Conservation (phyloP, 2,329 filamentous ascomycete genomes). For the Cladophialophora exuberans region DNA sequence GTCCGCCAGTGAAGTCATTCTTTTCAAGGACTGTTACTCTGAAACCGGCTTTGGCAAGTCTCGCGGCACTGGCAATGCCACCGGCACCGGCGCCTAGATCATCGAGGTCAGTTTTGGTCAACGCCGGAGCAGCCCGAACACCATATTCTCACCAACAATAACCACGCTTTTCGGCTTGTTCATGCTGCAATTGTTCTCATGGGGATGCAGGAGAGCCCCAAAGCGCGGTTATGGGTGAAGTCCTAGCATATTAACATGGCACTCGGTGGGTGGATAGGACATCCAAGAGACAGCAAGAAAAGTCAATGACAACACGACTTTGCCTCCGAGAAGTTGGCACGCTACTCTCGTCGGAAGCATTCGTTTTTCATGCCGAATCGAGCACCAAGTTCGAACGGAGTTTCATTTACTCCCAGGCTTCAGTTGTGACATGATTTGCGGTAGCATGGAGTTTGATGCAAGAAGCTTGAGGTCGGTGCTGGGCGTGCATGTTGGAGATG, state of each 20-base stretch:
- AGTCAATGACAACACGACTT: constrained; percentile 34
- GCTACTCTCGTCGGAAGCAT: not conserved
- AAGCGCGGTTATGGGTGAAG: not conserved
- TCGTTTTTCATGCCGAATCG: not conserved
- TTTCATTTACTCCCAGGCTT: too few species aligned
- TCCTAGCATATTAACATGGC: constrained; percentile 19
- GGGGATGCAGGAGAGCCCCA: not conserved
- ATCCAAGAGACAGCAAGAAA: constrained; percentile 12
- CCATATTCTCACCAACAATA: constrained; percentile 52
- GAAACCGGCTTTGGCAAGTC: constrained; percentile 71
- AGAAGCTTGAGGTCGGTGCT: too few species aligned
- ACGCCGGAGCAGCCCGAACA: not conserved
- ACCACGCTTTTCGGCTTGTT: constrained; percentile 52
- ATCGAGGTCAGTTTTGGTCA: not conserved
- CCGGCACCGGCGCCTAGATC: constrained; percentile 69
- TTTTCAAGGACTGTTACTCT: constrained; percentile 78
- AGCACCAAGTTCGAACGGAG: not conserved
- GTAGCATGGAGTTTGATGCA: too few species aligned
- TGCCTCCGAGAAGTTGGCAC: constrained; percentile 2
- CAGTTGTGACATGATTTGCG: too few species aligned
- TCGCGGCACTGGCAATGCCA: constrained; percentile 71
- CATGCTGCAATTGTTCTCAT: constrained; percentile 19
- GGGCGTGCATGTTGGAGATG: too few species aligned
- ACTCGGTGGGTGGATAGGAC: not conserved
- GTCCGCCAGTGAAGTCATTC: constrained; percentile 71